These are phyloP conservation scores for Rhypophila decipiens DNA, from an alignment of 495 filamentous ascomycete species.

Conservation along the genomic window DNA sequence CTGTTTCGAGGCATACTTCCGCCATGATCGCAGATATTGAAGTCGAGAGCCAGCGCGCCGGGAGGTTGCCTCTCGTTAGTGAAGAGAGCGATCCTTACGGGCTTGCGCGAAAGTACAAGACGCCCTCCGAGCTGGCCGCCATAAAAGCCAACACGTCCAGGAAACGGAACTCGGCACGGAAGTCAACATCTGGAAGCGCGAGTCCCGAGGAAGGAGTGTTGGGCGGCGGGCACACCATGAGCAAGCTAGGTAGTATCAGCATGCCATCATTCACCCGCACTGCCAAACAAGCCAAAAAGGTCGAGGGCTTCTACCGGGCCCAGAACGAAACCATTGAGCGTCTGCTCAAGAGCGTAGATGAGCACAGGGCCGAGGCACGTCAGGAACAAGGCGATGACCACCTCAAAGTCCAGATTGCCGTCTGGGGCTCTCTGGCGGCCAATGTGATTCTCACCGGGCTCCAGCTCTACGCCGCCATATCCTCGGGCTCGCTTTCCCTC, in stretches of 20 bases:
- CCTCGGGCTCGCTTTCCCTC: conserved; percentile 82
- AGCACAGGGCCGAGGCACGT: conserved; percentile 74
- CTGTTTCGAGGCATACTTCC: conserved; percentile 40
- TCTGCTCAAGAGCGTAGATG: conserved; percentile 86
- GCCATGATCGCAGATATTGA: conserved; percentile 51
- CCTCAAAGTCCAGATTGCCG: conserved; percentile 79
- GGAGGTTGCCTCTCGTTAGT: conserved; percentile 40
- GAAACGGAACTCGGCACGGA: conserved; percentile 50
- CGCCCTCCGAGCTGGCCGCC: conserved; percentile 65
- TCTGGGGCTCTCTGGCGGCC: conserved; percentile 81
- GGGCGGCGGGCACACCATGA: conserved; percentile 32
- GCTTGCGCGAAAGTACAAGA: conserved; percentile 73
- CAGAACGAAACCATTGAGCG: conserved; percentile 93
- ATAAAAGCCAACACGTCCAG: conserved; percentile 79
- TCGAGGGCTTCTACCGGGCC: conserved; percentile 79
- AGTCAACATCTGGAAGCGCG: conserved; percentile 23
- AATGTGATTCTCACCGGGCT: conserved; percentile 73
- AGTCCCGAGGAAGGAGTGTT: no score
- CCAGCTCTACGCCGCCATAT: conserved; percentile 83
- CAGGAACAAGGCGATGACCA: conserved; percentile 75
- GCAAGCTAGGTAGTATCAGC: conserved; percentile 12
- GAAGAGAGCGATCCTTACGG: conserved; percentile 71
- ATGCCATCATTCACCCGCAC: conserved; percentile 25
- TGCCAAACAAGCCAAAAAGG: conserved; percentile 49
- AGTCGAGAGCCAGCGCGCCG: conserved; percentile 57